Evolutionary conservation across 192 early-diverging fungal genomes (phyloP), one percentile per base, ranked within the genome.

Genomic region (Diversispora epigaea): DNA sequence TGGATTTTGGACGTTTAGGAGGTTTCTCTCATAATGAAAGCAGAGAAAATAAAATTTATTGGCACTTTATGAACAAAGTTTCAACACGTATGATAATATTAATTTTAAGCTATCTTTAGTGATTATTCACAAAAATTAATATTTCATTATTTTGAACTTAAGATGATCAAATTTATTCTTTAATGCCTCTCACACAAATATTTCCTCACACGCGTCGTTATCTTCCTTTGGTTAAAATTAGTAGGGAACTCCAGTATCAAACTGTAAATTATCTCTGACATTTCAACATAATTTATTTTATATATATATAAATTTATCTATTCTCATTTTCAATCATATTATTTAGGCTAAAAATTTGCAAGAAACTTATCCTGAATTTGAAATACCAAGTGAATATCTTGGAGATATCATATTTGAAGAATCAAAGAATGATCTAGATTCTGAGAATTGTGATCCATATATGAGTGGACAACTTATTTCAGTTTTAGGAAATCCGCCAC

Each of bases 151-250:
- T 68, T 19, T 12, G 66, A 11, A 68, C 47, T 17, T 21, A 19
- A 7, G 46, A 25, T 3, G 10, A n/a, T 6, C 45, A 46, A 22
- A 50, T 25, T 49, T 45, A 68, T 49, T 17, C 52, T 32, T 14
- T 71, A 8, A 41, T 55, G 6, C 70, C 70, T n/a, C 11, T 75
- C 10, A 40, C n/a, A 0, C 73, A 75, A 44, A 5, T 52, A 4
- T 75, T 75, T 75, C 73, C 73, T 10, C 61, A 52, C 14, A 75
- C 73, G 15, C 62, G 73, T 43, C 73, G 50, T 3, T 57, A 72
- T 39, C 10, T 14, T 22, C 70, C 41, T 12, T 22, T 5, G 4
- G 12, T 22, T 17, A 4, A 14, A 41, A 58, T 46, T 25, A 12
- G 11, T 17, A 6, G n/a, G 15, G 4, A 49, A 40, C 49, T 44